Evolutionary conservation across 108 stramenopile genomes (phyloP), one percentile per base, ranked within the genome.

Genomic region (Pseudonitzschia delicatissima): DNA sequence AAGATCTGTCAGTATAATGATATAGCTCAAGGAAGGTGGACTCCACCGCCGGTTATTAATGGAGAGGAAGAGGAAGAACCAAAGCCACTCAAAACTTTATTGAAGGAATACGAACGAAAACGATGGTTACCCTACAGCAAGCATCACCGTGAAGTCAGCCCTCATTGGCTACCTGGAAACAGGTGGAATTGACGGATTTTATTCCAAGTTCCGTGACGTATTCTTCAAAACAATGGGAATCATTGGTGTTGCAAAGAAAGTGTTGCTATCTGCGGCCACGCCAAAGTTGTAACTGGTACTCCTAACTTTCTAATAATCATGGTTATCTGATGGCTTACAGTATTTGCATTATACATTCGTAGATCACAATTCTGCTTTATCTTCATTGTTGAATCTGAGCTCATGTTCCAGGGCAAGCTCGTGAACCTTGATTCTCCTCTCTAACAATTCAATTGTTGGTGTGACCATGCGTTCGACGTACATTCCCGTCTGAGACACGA

Each of bases 161-260:
- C 72, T 94, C 57, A 67, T 91, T 31, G 90, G 90, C 13, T 94
- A 94, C 61, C 65, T 94, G 55, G 93, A 94, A 63, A 81, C 79
- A 5, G 83, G 83, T 21, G 84, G 84, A 40, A 36, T 61, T n/a
- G 26, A 68, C 57, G 79, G 80, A 25, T 64, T 83, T 26, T 74
- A 82, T 40, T 39, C 76, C 5, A 80, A 83, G 44, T 82, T 91
- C 39, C 72, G 92, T 32, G 89, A 94, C 73, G 79, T 69, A 4
- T 87, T 94, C 45, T 94, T 94, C 72, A 73, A 74, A 64, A 57
- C 55, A 28, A 26, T 82, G 77, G 87, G 77, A 0, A 65, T 78
- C 35, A 35, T 87, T 31, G 88, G 92, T 29, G 69, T 92, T 20
- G 86, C 87, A 8, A 68, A 76, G 44, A 76, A 73, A 61, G 80